phyloP scores from a whole-genome alignment of 1,284 basidiomycete species.

The Apiotrichum siamense region DNA sequence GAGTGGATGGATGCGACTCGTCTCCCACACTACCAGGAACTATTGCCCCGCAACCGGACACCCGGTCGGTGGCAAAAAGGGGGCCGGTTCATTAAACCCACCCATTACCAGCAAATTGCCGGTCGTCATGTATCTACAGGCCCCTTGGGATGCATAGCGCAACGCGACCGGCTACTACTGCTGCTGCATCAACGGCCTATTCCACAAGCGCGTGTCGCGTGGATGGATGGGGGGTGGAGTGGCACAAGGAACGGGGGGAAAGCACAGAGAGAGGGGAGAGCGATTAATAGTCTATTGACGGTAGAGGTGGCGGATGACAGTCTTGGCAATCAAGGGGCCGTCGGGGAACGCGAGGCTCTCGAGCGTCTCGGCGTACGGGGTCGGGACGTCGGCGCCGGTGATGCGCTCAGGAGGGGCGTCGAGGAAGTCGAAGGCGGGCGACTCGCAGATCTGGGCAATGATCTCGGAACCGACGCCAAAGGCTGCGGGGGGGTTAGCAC shows the following conservation, averaged over 20 bases:
- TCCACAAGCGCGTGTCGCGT: neutral
- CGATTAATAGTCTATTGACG: constrained; percentile 13
- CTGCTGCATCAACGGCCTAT: neutral
- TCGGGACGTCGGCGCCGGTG: constrained; percentile 92
- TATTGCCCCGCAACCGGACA: no score
- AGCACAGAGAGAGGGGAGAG: neutral
- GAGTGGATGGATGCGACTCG: neutral
- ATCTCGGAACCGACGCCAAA: constrained; percentile 99
- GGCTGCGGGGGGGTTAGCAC: constrained; percentile 43
- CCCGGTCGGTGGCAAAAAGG: no score
- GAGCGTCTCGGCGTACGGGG: constrained; percentile 84
- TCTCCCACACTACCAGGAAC: no score
- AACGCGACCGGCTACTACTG: no score
- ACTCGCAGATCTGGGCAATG: constrained; percentile 91
- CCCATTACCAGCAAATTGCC: neutral
- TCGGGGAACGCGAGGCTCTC: constrained; percentile 89
- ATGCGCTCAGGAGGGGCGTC: constrained; percentile 97
- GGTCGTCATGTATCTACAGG: neutral
- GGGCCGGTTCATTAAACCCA: neutral
- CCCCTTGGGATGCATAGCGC: constrained; percentile 2
- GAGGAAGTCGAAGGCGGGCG: constrained; percentile 91
- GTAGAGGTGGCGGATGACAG: constrained; percentile 81
- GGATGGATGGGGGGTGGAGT: neutral
- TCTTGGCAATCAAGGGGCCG: constrained; percentile 76
- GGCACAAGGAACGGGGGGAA: neutral